Percentiles rank a stretch among this genome's conserved stretches.
phyloP scores from a whole-genome alignment of 2,329 filamentous ascomycete species.

The Alternaria gaisen region DNA sequence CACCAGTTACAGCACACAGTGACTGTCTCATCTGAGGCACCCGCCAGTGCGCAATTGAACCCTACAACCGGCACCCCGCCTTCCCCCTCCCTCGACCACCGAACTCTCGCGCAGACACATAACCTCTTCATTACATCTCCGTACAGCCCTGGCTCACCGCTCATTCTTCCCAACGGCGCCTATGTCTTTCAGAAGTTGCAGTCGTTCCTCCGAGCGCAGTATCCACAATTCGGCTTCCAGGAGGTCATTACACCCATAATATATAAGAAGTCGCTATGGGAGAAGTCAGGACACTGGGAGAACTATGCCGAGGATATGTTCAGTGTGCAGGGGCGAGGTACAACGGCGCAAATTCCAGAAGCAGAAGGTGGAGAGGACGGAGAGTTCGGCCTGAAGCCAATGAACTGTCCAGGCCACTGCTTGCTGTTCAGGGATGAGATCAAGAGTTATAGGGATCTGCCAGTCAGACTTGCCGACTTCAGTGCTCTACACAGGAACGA shows the following conservation, averaged over 20 bases:
- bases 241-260: slow-evolving; percentile 91
- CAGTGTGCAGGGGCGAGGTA: slow-evolving; percentile 70
- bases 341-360: slow-evolving; percentile 53
- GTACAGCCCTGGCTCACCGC: slow-evolving; percentile 85
- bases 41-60: slow-evolving; percentile 37
- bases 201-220: slow-evolving; percentile 83
- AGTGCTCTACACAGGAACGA: slow-evolving; percentile 88
- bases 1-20: slow-evolving; percentile 36
- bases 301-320: slow-evolving; percentile 96
- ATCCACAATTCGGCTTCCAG: slow-evolving; percentile 83
- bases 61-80: slow-evolving; percentile 45
- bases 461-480: slow-evolving; percentile 86
- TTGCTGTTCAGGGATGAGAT: slow-evolving; percentile 79
- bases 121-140: slow-evolving; percentile 80
- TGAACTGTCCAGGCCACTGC: slow-evolving; percentile 93
- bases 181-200: slow-evolving; percentile 85
- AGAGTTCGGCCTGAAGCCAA: slow-evolving; percentile 86
- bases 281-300: slow-evolving; percentile 84
- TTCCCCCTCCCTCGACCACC: slow-evolving; percentile 59
- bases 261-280: slow-evolving; percentile 89
- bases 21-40: slow-evolving; percentile 26
- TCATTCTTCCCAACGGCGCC: slow-evolving; percentile 83
- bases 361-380: slow-evolving; percentile 67
- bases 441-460: slow-evolving; percentile 80
- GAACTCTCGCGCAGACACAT: slow-evolving; percentile 63